Conservation (phyloP, 2,329 filamentous ascomycete species). For the Pseudocercospora macadamiae region DNA sequence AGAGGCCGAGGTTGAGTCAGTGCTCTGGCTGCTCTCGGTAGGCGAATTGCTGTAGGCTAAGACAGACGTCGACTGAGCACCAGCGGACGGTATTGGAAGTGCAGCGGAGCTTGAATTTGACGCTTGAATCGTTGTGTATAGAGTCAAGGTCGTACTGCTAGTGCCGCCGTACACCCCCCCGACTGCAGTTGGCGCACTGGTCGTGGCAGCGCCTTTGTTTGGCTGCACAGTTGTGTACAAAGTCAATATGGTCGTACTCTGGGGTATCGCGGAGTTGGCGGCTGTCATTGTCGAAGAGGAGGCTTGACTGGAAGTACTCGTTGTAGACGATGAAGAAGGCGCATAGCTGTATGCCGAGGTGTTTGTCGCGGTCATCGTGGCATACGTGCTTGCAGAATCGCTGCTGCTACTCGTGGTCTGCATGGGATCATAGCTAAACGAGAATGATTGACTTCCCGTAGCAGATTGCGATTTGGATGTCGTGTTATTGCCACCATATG, state of each 20-base stretch:
- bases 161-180: neutral
- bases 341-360: constrained; percentile 12
- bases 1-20: neutral
- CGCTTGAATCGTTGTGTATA: neutral
- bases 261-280: neutral
- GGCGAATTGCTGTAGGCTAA: neutral
- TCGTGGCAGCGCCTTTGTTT: constrained; percentile 1
- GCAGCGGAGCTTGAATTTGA: neutral
- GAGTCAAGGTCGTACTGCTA: constrained; percentile 3
- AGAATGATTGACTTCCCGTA: neutral
- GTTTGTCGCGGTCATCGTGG: neutral
- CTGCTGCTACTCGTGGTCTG: neutral
- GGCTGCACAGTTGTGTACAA: constrained; percentile 29
- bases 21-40: neutral
- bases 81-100: neutral
- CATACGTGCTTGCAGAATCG: neutral
- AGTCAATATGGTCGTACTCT: constrained; percentile 27
- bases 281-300: neutral
- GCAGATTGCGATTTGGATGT: neutral
- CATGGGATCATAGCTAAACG: constrained; percentile 15
- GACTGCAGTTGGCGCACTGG: neutral
- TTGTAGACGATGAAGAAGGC: neutral
- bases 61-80: neutral
- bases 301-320: neutral
- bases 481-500: neutral